These are phyloP conservation scores for Mucor lusitanicus DNA, from an alignment of 371 early-diverging fungal species.

Conservation along the genomic window DNA sequence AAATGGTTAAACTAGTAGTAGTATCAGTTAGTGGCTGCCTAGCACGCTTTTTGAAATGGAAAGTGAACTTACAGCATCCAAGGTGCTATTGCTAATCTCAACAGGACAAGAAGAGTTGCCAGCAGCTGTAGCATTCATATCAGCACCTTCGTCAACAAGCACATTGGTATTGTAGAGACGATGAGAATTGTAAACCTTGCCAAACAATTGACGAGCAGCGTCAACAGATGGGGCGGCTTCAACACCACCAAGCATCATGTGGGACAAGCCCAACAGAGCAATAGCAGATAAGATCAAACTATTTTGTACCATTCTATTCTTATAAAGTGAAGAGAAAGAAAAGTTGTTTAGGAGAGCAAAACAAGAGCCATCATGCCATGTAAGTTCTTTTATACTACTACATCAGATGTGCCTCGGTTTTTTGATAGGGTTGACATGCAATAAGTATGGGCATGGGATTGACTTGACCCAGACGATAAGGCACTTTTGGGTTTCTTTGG, in stretches of 20 bases:
- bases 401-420: not conserved
- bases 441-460: not conserved
- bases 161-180: not conserved
- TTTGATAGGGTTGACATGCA: not conserved
- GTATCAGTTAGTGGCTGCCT: too few species aligned
- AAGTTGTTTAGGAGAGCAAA: not conserved
- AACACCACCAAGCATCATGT: conserved; percentile 2
- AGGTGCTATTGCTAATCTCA: not conserved
- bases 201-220: conserved; percentile 53
- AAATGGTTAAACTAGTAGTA: conserved; percentile 2
- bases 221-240: conserved; percentile 5
- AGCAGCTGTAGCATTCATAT: not conserved
- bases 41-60: too few species aligned
- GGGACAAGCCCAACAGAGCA: conserved; percentile 1
- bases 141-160: not conserved
- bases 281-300: conserved; percentile 4
- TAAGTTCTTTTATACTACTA: not conserved
- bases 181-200: not conserved
- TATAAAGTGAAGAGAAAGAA: conserved; percentile 1
- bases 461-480: not conserved
- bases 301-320: conserved; percentile 7
- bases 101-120: not conserved
- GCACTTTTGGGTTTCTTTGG: not conserved
- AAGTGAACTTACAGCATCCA: conserved; percentile 1
- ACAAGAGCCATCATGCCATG: not conserved